Conservation (phyloP, 31 red algal species). For the Asparagopsis taxiformis region DNA sequence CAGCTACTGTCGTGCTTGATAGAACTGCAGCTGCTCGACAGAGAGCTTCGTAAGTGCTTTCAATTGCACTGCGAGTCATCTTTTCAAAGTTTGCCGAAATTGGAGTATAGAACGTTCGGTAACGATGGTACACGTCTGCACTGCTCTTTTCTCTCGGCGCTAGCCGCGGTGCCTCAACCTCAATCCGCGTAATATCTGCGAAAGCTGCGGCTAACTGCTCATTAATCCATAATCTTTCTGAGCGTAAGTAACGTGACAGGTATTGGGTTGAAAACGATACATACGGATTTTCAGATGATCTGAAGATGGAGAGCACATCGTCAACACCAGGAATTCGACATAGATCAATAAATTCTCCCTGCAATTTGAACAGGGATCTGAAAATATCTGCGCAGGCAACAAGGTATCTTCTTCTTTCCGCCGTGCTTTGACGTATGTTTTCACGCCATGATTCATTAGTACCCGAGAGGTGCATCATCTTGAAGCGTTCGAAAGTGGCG, state of each 20-base stretch:
- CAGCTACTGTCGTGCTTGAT: neutral
- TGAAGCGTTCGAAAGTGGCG: neutral
- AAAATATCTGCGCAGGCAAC: slow-evolving; percentile 38
- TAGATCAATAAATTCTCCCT: slow-evolving; percentile 3
- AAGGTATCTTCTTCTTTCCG: slow-evolving; percentile 29
- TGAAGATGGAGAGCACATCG: slow-evolving; percentile 3
- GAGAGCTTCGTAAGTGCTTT: slow-evolving; percentile 34
- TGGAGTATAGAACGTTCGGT: slow-evolving; percentile 31
- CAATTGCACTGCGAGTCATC: slow-evolving; percentile 31
- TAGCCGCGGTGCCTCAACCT: slow-evolving; percentile 23
- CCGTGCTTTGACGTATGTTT: neutral
- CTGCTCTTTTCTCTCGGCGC: slow-evolving; percentile 27
- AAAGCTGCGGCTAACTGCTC: slow-evolving; percentile 43
- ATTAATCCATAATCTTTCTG: slow-evolving; percentile 57
- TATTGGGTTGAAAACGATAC: slow-evolving; percentile 3
- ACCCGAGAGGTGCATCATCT: neutral
- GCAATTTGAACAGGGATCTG: slow-evolving; percentile 14
- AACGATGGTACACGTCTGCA: slow-evolving; percentile 35
- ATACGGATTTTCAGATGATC: slow-evolving; percentile 4
- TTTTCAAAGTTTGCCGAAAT: slow-evolving; percentile 15
- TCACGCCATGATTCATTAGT: slow-evolving; percentile 9
- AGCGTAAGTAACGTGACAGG: slow-evolving; percentile 6
- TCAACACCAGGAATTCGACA: slow-evolving; percentile 9
- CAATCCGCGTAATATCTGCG: slow-evolving; percentile 32
- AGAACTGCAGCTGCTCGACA: slow-evolving; percentile 25